Conservation (phyloP, 2,329 filamentous ascomycete genomes). For the Fusarium buharicum region DNA sequence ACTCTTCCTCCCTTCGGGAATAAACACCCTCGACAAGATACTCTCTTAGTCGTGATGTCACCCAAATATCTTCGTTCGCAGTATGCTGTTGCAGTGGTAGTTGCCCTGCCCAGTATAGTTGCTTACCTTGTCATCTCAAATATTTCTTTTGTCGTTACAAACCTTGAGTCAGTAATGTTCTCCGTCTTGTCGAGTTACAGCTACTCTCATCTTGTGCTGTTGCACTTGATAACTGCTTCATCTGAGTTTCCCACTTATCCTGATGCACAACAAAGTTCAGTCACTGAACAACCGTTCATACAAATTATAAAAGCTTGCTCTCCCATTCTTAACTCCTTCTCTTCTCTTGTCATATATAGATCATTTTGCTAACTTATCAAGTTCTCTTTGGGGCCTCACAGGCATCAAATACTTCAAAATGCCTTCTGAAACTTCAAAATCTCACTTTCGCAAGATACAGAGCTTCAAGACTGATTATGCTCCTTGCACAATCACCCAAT, state of each 20-base stretch:
- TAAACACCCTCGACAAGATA: constrained; percentile 3
- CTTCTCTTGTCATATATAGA: not conserved
- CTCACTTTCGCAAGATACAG: constrained; percentile 84
- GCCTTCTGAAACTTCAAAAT: constrained; percentile 60
- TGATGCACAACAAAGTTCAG: not conserved
- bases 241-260: too few relatives aligned
- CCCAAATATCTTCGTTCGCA: constrained; percentile 11
- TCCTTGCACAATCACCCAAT: constrained; percentile 87
- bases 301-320: not conserved
- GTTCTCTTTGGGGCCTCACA: constrained; percentile 35
- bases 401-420: constrained; percentile 54
- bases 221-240: not conserved
- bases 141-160: not conserved
- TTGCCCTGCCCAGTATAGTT: constrained; percentile 40
- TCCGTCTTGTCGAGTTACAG: constrained; percentile 2
- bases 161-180: constrained; percentile 28
- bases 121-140: constrained; percentile 18
- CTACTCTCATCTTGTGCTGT: too few relatives aligned
- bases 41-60: constrained; percentile 24
- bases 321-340: constrained; percentile 1
- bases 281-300: not conserved
- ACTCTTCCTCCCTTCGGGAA: constrained; percentile 5
- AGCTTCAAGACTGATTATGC: constrained; percentile 91
- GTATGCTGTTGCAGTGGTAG: constrained; percentile 34
- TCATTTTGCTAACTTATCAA: constrained; percentile 27